Conservation (phyloP, 371 early-diverging fungal genomes). For the Apophysomyces sp. region DNA sequence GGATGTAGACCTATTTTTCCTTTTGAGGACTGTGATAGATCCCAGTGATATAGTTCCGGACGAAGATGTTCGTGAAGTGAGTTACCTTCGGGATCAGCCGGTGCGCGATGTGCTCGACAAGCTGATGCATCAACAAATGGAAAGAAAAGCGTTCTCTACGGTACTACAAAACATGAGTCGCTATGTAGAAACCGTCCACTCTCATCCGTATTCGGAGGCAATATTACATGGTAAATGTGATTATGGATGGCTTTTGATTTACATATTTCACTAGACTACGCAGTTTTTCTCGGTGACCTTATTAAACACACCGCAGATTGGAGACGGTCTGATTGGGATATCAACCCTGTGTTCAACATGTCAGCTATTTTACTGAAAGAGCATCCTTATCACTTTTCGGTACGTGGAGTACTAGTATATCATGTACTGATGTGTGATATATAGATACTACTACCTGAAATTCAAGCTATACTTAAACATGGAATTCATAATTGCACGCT, state of each 20-base stretch:
- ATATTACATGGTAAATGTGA: slow-evolving; percentile 32
- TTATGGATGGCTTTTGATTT: neutral
- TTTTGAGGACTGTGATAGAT: slow-evolving; percentile 54
- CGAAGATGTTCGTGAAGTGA: slow-evolving; percentile 45
- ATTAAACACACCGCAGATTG: slow-evolving; percentile 49
- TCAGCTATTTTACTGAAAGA: slow-evolving; percentile 47
- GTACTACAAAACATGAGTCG: slow-evolving; percentile 54
- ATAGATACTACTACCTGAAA: slow-evolving; percentile 38
- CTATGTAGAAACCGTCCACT: slow-evolving; percentile 58
- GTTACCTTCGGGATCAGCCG: slow-evolving; percentile 61
- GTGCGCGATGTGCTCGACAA: slow-evolving; percentile 62
- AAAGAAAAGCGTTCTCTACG: slow-evolving; percentile 54
- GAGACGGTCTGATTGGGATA: slow-evolving; percentile 55
- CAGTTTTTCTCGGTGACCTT: slow-evolving; percentile 37
- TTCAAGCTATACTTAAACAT: slow-evolving; percentile 42
- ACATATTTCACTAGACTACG: slow-evolving; percentile 28
- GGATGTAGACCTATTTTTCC: slow-evolving; percentile 60
- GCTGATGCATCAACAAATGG: slow-evolving; percentile 58
- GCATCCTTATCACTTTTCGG: slow-evolving; percentile 46
- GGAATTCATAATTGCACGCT: slow-evolving; percentile 39
- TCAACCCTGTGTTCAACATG: slow-evolving; percentile 52
- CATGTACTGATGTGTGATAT: neutral
- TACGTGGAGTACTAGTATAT: slow-evolving; percentile 7
- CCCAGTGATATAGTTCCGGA: slow-evolving; percentile 55
- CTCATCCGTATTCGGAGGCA: slow-evolving; percentile 46